Percentiles rank a stretch among this genome's conserved stretches.
Evolutionary conservation across 1,139 yeast genomes (phyloP).

Genomic region (Pneumocystis canis): DNA sequence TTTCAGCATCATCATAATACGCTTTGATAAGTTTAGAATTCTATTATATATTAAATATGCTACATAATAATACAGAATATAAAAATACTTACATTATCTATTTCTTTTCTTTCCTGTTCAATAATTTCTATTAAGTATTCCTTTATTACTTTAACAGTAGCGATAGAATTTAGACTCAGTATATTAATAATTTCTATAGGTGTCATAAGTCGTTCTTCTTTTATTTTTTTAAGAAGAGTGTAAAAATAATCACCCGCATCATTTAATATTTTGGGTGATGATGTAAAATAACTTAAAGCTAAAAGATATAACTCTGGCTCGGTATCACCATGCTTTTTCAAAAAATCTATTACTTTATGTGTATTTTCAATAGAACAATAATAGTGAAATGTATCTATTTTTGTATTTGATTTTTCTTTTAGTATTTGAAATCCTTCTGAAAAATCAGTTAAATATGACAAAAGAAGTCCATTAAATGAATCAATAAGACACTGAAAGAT

Average conservation of each 20-base stretch:
- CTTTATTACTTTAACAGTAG: slow-evolving; percentile 61
- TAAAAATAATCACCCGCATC: slow-evolving; percentile 39
- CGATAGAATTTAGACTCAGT: slow-evolving; percentile 46
- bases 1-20: slow-evolving; percentile 52
- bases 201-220: slow-evolving; percentile 42
- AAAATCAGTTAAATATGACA: slow-evolving; percentile 18
- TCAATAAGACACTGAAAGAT: slow-evolving; percentile 27
- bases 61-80: not conserved
- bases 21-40: slow-evolving; percentile 53
- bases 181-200: slow-evolving; percentile 66
- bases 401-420: slow-evolving; percentile 35
- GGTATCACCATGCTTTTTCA: slow-evolving; percentile 44
- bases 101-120: slow-evolving; percentile 47
- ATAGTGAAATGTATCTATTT: slow-evolving; percentile 52
- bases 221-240: slow-evolving; percentile 40
- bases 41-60: not conserved
- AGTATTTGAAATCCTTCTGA: slow-evolving; percentile 22
- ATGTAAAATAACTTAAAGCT: slow-evolving; percentile 52
- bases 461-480: slow-evolving; percentile 16
- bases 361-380: slow-evolving; percentile 47
- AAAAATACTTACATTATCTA: slow-evolving; percentile 29
- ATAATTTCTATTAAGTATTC: slow-evolving; percentile 53
- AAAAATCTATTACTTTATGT: slow-evolving; percentile 39
- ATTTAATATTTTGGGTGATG: slow-evolving; percentile 39
- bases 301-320: slow-evolving; percentile 53